These are phyloP conservation scores for Adansonia grandidieri DNA, from an alignment of 441 rosid genomes.

Conservation along the genomic window DNA sequence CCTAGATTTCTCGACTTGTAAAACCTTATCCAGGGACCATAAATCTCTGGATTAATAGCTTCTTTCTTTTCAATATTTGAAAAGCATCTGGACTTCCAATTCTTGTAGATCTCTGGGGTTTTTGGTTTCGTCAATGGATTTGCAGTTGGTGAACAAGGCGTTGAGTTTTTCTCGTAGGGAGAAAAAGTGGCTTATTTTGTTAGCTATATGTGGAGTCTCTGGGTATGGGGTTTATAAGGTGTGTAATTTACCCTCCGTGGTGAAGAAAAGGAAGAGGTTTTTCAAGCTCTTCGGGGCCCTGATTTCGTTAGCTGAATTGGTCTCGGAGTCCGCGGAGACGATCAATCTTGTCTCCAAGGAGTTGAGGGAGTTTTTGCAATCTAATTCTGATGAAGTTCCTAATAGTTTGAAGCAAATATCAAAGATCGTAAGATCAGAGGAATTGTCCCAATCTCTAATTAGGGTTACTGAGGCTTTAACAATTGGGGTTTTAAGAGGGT, in stretches of 20 bases:
- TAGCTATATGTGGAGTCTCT: slow-evolving; percentile 59
- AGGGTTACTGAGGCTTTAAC: slow-evolving; percentile 67
- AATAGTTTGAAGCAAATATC: slow-evolving; percentile 85
- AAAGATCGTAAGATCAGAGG: slow-evolving; percentile 64
- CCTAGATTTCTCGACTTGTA: slow-evolving; percentile 9
- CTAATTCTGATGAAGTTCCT: slow-evolving; percentile 82
- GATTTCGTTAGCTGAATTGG: slow-evolving; percentile 63
- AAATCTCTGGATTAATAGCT: not conserved
- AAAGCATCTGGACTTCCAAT: not conserved
- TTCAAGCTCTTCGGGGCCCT: slow-evolving; percentile 60
- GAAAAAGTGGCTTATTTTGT: slow-evolving; percentile 57
- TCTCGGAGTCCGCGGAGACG: slow-evolving; percentile 72
- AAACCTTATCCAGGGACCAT: not conserved
- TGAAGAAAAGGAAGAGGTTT: slow-evolving; percentile 52
- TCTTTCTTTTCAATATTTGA: too few relatives aligned
- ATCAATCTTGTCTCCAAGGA: slow-evolving; percentile 67
- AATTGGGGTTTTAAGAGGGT: slow-evolving; percentile 65
- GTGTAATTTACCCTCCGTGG: slow-evolving; percentile 59
- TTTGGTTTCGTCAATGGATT: slow-evolving; percentile 46
- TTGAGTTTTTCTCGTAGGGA: slow-evolving; percentile 46
- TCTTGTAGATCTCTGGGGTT: slow-evolving; percentile 27
- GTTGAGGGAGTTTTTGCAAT: slow-evolving; percentile 63
- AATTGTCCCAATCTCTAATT: slow-evolving; percentile 60
- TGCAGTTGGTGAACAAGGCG: slow-evolving; percentile 47
- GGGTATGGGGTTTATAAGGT: slow-evolving; percentile 65